Percentiles rank a stretch among this genome's conserved stretches.
phyloP scores from a whole-genome alignment of 176 grass and related monocot species.

The Thalia dealbata region DNA sequence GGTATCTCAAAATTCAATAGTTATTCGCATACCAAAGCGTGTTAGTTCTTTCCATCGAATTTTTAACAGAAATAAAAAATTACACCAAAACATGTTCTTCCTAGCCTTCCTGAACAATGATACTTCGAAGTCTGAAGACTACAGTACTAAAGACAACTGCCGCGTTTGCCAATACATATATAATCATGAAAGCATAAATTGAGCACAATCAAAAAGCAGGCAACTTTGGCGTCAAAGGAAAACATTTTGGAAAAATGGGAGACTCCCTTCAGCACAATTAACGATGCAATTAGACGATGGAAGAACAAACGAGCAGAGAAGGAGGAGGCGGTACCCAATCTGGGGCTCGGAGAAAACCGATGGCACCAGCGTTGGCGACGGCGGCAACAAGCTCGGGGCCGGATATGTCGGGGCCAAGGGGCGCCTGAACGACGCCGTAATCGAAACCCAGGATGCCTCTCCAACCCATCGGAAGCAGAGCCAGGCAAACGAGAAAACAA shows the following conservation, averaged over 20 bases:
- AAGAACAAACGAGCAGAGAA: background rate
- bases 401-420: conserved; percentile 91
- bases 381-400: conserved; percentile 83
- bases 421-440: conserved; percentile 81
- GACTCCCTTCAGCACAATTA: no score
- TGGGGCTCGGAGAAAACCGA: conserved; percentile 79
- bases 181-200: no score
- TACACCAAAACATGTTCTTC: no score
- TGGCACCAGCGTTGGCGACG: conserved; percentile 71
- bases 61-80: no score
- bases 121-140: no score
- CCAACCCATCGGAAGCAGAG: conserved; percentile 45
- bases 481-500: background rate
- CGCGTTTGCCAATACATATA: no score
- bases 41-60: no score
- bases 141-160: no score
- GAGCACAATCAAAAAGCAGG: background rate
- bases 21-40: no score
- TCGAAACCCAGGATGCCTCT: conserved; percentile 78
- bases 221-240: background rate
- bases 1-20: no score
- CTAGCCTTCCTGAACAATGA: no score
- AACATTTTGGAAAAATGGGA: background rate
- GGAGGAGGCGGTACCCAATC: conserved; percentile 45
- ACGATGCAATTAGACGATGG: background rate